Percentiles rank a stretch among this genome's conserved stretches.
Evolutionary conservation across 1,139 yeast species (phyloP).

Genomic region (Saccharomyces hybrid): DNA sequence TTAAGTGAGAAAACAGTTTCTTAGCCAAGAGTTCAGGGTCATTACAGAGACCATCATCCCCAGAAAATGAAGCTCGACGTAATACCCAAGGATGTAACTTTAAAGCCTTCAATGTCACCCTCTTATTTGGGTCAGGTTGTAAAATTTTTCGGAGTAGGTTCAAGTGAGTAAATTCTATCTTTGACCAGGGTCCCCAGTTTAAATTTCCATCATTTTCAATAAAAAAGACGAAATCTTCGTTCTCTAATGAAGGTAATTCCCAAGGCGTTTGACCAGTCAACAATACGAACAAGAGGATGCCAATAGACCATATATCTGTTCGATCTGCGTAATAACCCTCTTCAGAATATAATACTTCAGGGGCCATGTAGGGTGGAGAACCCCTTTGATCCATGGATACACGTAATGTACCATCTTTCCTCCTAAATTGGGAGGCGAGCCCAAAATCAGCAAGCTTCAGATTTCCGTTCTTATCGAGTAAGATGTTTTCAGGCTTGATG

Average conservation of each 20-base stretch:
- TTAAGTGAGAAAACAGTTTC: slow-evolving; percentile 39
- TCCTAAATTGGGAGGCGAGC: slow-evolving; percentile 48
- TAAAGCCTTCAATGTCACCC: slow-evolving; percentile 38
- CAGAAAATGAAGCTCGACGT: slow-evolving; percentile 37
- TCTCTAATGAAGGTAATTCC: slow-evolving; percentile 50
- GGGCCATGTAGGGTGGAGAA: slow-evolving; percentile 68
- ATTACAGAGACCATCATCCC: slow-evolving; percentile 41
- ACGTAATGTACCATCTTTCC: slow-evolving; percentile 52
- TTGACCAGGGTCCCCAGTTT: slow-evolving; percentile 45
- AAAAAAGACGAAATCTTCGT: slow-evolving; percentile 41
- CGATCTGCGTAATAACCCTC: slow-evolving; percentile 45
- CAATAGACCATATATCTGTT: slow-evolving; percentile 61
- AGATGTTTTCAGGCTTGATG: slow-evolving; percentile 83
- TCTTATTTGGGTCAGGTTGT: slow-evolving; percentile 38
- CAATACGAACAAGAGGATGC: slow-evolving; percentile 51
- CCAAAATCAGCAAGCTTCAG: slow-evolving; percentile 65
- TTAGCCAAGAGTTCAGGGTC: slow-evolving; percentile 42
- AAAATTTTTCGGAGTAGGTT: slow-evolving; percentile 46
- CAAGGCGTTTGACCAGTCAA: slow-evolving; percentile 59
- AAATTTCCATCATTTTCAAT: slow-evolving; percentile 40
- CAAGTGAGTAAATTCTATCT: slow-evolving; percentile 40
- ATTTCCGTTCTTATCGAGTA: slow-evolving; percentile 60
- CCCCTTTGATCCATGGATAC: slow-evolving; percentile 53
- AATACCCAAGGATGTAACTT: slow-evolving; percentile 48
- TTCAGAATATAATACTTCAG: slow-evolving; percentile 44